phyloP scores from a whole-genome alignment of 1,139 yeast species.

The Lodderomyces metapsilosis region DNA sequence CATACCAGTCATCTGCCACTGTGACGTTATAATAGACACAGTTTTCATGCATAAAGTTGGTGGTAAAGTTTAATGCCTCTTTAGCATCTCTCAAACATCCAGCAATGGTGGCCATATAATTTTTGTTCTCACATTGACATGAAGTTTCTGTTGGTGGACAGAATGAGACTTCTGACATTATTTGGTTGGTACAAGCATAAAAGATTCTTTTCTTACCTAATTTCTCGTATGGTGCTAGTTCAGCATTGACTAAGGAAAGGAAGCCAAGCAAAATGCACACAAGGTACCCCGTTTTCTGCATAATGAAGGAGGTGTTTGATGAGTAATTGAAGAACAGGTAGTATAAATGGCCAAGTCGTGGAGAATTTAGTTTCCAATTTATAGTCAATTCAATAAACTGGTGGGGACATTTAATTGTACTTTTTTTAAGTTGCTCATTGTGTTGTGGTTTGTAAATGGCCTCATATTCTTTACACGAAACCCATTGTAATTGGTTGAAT shows the following conservation, averaged over 20 bases:
- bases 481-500: too few species aligned
- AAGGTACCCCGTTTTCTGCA: background rate
- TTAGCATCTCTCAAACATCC: constrained; percentile 7
- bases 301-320: background rate
- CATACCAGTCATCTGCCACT: constrained; percentile 14
- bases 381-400: too few species aligned
- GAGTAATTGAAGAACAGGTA: background rate
- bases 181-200: constrained; percentile 8
- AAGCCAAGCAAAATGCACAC: constrained; percentile 1
- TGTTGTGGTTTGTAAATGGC: too few species aligned
- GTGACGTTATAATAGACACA: constrained; percentile 10
- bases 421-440: too few species aligned
- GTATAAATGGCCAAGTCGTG: background rate
- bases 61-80: background rate
- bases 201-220: constrained; percentile 2
- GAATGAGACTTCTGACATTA: constrained; percentile 6
- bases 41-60: constrained; percentile 4
- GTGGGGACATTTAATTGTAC: too few species aligned
- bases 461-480: too few species aligned
- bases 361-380: too few species aligned
- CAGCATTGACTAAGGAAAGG: background rate
- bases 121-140: constrained; percentile 9
- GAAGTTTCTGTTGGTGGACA: constrained; percentile 7
- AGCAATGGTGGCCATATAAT: constrained; percentile 10
- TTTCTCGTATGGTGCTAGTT: background rate